Evolutionary conservation across 225 moss, liverwort and hornwort species (phyloP).

Genomic region (Lunularia cruciata): DNA sequence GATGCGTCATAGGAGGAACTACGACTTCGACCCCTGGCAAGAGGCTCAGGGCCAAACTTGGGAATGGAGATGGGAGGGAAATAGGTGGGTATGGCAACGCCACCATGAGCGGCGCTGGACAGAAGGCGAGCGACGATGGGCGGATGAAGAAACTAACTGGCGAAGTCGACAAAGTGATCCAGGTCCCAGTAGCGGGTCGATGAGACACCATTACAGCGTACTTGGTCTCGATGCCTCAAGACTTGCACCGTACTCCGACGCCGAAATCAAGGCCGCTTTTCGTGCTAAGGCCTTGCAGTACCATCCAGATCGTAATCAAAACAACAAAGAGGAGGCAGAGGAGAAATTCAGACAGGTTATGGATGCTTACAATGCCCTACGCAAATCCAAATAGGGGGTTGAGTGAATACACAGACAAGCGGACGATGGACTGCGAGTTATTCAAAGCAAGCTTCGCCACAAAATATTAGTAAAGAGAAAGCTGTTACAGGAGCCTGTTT

Average conservation of each 20-base stretch:
- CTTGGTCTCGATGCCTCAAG: constrained; percentile 74
- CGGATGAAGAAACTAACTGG: constrained; percentile 30
- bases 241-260: constrained; percentile 59
- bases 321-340: constrained; percentile 62
- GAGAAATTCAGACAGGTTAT: constrained; percentile 79
- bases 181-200: constrained; percentile 35
- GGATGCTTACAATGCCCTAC: constrained; percentile 68
- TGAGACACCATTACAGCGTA: constrained; percentile 54
- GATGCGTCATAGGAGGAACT: constrained; percentile 49
- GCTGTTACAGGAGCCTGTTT: too few relatives aligned
- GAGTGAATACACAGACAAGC: too few relatives aligned
- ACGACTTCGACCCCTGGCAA: constrained; percentile 59
- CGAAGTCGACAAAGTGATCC: constrained; percentile 42
- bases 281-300: constrained; percentile 73
- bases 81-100: constrained; percentile 52
- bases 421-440: too few relatives aligned
- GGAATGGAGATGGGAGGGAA: constrained; percentile 77
- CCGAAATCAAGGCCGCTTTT: constrained; percentile 88
- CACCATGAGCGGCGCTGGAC: constrained; percentile 5
- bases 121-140: constrained; percentile 40
- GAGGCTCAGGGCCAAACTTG: constrained; percentile 80
- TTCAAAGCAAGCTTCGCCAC: too few relatives aligned
- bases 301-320: constrained; percentile 84
- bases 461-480: too few relatives aligned
- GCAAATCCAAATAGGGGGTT: too few relatives aligned